Evolutionary conservation across 129 eudicot species (phyloP).

Genomic region (Gnaphalium uliginosum): DNA sequence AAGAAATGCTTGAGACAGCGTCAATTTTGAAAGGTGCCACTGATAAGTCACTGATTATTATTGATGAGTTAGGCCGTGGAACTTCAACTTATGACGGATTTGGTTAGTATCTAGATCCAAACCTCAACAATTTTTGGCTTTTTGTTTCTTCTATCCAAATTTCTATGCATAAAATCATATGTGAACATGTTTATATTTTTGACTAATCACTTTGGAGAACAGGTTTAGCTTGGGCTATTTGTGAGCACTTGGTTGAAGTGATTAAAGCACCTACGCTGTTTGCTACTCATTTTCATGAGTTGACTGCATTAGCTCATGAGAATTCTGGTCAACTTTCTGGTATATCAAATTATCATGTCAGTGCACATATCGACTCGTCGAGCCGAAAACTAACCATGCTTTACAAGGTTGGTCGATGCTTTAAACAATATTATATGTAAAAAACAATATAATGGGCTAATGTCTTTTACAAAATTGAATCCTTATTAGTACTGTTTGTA

Average conservation of each 20-base stretch:
- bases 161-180: not conserved
- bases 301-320: slow-evolving; percentile 86
- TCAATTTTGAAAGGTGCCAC: slow-evolving; percentile 98
- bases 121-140: not conserved
- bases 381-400: slow-evolving; percentile 96
- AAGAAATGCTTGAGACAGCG: slow-evolving; percentile 99
- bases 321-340: slow-evolving; percentile 54
- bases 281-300: slow-evolving; percentile 99
- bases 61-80: slow-evolving; percentile 98
- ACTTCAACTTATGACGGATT: slow-evolving; percentile 99
- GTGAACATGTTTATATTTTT: not conserved
- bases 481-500: not conserved
- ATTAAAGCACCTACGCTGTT: slow-evolving; percentile 91
- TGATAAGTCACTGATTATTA: slow-evolving; percentile 77
- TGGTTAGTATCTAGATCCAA: slow-evolving; percentile 52
- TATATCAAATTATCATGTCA: slow-evolving; percentile 87
- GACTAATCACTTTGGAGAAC: slow-evolving; percentile 24
- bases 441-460: not conserved
- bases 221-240: slow-evolving; percentile 99
- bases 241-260: slow-evolving; percentile 92
- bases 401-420: slow-evolving; percentile 64
- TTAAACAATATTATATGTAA: slow-evolving; percentile 3
- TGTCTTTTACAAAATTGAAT: not conserved
- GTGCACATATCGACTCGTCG: slow-evolving; percentile 90
- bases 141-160: not conserved